A percentile compares a stretch with the other conserved stretches of the same genome.
Evolutionary conservation across 2,329 filamentous ascomycete genomes (phyloP).

Genomic region (Verticillium alfalfae): DNA sequence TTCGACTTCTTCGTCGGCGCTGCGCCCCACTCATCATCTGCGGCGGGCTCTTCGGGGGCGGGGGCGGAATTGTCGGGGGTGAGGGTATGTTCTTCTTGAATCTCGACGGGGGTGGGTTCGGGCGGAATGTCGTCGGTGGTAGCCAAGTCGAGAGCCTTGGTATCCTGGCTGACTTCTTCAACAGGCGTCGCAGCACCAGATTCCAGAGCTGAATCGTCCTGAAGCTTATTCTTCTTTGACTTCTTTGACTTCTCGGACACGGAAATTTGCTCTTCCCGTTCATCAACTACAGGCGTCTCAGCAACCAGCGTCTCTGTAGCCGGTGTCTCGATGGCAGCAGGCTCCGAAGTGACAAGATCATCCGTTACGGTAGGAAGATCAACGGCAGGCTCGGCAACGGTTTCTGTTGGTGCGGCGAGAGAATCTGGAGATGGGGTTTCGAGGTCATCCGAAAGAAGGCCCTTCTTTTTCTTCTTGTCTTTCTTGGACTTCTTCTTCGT

Average conservation of each 20-base stretch:
- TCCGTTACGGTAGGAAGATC: background rate
- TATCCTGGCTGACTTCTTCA: background rate
- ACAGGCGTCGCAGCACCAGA: constrained; percentile 2
- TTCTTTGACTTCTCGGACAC: constrained; percentile 11
- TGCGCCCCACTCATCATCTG: background rate
- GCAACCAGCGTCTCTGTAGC: background rate
- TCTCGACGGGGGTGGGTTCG: background rate
- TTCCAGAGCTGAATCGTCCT: background rate
- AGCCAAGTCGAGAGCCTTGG: background rate
- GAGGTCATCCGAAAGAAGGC: constrained; percentile 9
- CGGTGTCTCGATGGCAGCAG: constrained; percentile 4
- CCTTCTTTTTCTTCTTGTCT: constrained; percentile 20
- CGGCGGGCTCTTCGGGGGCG: background rate
- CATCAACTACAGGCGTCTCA: constrained; percentile 4
- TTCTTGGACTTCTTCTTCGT: constrained; percentile 19
- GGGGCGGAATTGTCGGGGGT: background rate
- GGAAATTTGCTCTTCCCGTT: background rate
- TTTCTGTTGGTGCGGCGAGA: constrained; percentile 1
- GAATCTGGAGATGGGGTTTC: constrained; percentile 3
- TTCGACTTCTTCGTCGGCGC: constrained; percentile 9
- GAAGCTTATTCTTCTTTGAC: constrained; percentile 9
- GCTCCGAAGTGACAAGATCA: background rate
- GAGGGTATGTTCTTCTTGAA: background rate
- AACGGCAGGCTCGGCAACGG: background rate
- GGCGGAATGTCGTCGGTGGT: background rate